Percentiles rank a stretch among this genome's conserved stretches.
These are phyloP conservation scores for Trametes punicea DNA, from an alignment of 768 basidiomycete genomes.

Conservation along the genomic window DNA sequence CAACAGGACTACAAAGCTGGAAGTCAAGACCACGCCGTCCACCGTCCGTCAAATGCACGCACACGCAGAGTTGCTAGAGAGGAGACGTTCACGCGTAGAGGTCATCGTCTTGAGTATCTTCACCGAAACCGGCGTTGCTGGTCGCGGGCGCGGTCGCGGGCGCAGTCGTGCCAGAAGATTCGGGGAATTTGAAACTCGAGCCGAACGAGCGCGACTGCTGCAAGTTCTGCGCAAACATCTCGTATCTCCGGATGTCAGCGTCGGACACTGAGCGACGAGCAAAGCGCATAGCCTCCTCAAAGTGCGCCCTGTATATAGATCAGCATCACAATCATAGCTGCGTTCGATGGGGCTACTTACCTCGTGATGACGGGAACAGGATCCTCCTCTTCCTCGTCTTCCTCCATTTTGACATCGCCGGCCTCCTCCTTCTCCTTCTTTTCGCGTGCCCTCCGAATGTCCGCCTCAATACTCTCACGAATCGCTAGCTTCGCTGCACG, in stretches of 20 bases:
- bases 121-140: conserved; percentile 76
- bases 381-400: conserved; percentile 74
- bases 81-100: conserved; percentile 63
- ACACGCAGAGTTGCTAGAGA: neutral
- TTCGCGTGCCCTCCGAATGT: conserved; percentile 77
- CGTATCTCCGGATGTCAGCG: conserved; percentile 94
- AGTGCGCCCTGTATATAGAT: conserved; percentile 63
- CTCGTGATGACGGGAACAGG: conserved; percentile 86
- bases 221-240: conserved; percentile 93
- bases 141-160: conserved; percentile 37
- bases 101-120: conserved; percentile 88
- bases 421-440: conserved; percentile 79
- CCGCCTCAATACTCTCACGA: conserved; percentile 89
- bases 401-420: conserved; percentile 66
- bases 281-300: conserved; percentile 98
- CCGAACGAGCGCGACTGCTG: conserved; percentile 93
- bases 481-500: conserved; percentile 97
- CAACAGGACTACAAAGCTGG: conserved; percentile 9
- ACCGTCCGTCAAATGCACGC: conserved; percentile 1
- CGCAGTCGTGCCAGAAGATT: conserved; percentile 41
- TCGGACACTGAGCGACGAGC: conserved; percentile 97
- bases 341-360: conserved; percentile 35
- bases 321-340: conserved; percentile 11
- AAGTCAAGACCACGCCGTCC: conserved; percentile 9
- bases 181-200: conserved; percentile 98